Percentiles rank a stretch among this genome's conserved stretches.
These are phyloP conservation scores for Peniophora sp. DNA, from an alignment of 1,284 basidiomycete species.

Conservation along the genomic window DNA sequence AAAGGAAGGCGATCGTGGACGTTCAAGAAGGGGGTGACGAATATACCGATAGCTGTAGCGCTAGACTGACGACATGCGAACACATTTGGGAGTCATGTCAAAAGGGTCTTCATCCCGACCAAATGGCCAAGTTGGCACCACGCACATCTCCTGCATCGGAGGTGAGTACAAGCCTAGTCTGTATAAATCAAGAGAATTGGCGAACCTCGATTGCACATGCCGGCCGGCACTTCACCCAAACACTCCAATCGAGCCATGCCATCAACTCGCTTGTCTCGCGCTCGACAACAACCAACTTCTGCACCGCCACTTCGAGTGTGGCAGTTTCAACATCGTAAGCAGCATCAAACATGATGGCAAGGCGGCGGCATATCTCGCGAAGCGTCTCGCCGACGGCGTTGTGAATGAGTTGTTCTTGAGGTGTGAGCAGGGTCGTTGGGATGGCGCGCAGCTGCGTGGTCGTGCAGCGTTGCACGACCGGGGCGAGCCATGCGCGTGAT, in stretches of 20 bases:
- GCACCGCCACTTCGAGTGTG: slow-evolving; percentile 1
- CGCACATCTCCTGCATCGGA: slow-evolving; percentile 32
- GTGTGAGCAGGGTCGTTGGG: slow-evolving; percentile 18
- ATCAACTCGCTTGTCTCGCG: slow-evolving; percentile 24
- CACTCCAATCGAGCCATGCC: slow-evolving; percentile 38
- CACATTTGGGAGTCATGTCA: slow-evolving; percentile 11
- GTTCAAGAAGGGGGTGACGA: too few relatives aligned
- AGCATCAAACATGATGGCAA: slow-evolving; percentile 34
- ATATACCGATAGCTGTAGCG: too few relatives aligned
- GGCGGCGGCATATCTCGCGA: slow-evolving; percentile 38
- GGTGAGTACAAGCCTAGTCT: not conserved
- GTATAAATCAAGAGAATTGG: not conserved
- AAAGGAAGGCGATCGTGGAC: too few relatives aligned
- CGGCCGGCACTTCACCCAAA: slow-evolving; percentile 35
- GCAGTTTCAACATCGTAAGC: slow-evolving; percentile 21
- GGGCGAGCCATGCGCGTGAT: slow-evolving; percentile 21
- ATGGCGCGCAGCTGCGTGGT: slow-evolving; percentile 26
- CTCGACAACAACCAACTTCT: slow-evolving; percentile 20
- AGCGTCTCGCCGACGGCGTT: slow-evolving; percentile 24
- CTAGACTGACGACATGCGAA: not conserved
- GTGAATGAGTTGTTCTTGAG: slow-evolving; percentile 27
- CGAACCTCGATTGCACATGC: slow-evolving; percentile 31
- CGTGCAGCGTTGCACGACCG: slow-evolving; percentile 24
- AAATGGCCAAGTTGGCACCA: slow-evolving; percentile 38
- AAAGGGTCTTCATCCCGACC: slow-evolving; percentile 4